Evolutionary conservation across 1,284 basidiomycete genomes (phyloP).

Genomic region (Papiliotrema nemorosa): DNA sequence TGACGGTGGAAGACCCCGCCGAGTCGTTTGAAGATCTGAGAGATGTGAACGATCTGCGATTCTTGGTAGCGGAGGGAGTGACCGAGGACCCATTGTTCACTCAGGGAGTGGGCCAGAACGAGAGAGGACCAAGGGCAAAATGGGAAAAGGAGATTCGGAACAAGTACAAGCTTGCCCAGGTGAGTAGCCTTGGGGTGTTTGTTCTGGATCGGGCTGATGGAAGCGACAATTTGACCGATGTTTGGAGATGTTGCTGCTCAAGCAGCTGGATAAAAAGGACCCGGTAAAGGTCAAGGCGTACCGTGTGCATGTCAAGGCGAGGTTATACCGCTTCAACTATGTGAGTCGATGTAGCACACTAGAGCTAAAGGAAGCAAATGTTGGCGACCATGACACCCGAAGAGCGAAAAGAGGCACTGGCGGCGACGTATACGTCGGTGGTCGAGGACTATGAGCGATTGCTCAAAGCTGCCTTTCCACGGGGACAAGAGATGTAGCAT

Average conservation of each 20-base stretch:
- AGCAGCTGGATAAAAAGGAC: conserved; percentile 66
- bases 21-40: conserved; percentile 71
- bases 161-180: conserved; percentile 84
- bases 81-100: conserved; percentile 35
- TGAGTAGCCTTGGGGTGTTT: conserved; percentile 49
- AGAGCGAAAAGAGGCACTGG: conserved; percentile 81
- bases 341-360: conserved; percentile 53
- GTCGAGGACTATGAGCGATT: conserved; percentile 81
- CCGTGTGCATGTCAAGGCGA: conserved; percentile 79
- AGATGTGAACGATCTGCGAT: conserved; percentile 83
- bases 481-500: too few relatives aligned
- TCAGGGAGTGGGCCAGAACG: conserved; percentile 29
- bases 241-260: conserved; percentile 83
- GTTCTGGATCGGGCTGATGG: neutral
- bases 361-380: conserved; percentile 61
- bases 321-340: conserved; percentile 90
- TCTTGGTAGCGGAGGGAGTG: conserved; percentile 54
- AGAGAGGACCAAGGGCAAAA: conserved; percentile 27
- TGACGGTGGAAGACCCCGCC: conserved; percentile 95
- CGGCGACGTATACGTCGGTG: conserved; percentile 89
- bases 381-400: conserved; percentile 78
- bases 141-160: conserved; percentile 79
- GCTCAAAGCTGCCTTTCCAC: conserved; percentile 54
- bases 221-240: conserved; percentile 90
- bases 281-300: conserved; percentile 60